phyloP scores from a whole-genome alignment of 2,329 filamentous ascomycete species.

The Hypoxylon sp. region DNA sequence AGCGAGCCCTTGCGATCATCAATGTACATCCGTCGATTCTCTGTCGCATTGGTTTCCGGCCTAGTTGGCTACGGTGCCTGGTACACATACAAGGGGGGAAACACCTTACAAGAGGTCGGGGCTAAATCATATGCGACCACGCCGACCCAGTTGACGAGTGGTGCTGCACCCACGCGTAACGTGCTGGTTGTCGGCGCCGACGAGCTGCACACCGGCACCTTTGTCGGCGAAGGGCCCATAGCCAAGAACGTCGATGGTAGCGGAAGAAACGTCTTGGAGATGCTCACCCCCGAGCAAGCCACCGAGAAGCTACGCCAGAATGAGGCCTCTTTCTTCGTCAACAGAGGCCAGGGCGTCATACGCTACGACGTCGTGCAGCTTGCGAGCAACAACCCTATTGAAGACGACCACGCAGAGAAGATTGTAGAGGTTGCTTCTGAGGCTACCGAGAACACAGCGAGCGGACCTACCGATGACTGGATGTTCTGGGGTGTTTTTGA shows the following conservation, averaged over 20 bases:
- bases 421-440: constrained; percentile 85
- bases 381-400: constrained; percentile 95
- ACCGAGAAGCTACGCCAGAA: constrained; percentile 87
- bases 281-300: constrained; percentile 94
- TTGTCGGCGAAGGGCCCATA: constrained; percentile 85
- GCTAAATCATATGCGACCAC: constrained; percentile 53
- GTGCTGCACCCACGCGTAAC: constrained; percentile 62
- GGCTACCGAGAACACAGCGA: constrained; percentile 45
- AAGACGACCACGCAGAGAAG: constrained; percentile 98
- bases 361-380: constrained; percentile 95
- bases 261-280: constrained; percentile 87
- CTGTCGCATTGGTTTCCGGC: constrained; percentile 71
- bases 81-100: constrained; percentile 69
- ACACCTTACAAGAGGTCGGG: constrained; percentile 47
- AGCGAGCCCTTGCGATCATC: constrained; percentile 67
- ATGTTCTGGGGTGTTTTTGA: constrained; percentile 99
- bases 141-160: constrained; percentile 45
- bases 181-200: constrained; percentile 90
- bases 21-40: constrained; percentile 77
- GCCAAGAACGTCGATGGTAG: constrained; percentile 87
- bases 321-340: constrained; percentile 91
- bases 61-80: constrained; percentile 79
- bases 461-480: constrained; percentile 79
- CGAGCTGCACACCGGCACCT: constrained; percentile 85
- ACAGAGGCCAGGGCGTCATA: constrained; percentile 87